phyloP scores from a whole-genome alignment of 129 eudicot genomes.

The Apium graveolens region DNA sequence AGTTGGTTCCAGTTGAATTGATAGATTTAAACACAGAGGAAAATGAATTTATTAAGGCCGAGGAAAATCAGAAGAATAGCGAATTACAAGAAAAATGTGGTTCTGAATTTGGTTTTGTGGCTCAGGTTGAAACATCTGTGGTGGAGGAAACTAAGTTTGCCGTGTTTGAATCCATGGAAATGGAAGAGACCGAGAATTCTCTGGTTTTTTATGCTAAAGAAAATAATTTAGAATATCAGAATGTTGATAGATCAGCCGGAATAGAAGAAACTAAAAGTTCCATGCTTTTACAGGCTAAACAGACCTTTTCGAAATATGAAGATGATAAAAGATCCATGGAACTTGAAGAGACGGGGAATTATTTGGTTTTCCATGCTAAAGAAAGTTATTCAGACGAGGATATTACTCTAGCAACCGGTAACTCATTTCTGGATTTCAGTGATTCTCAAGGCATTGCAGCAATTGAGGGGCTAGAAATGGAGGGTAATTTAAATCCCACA shows the following conservation, averaged over 20 bases:
- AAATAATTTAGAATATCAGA: neutral
- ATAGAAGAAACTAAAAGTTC: neutral
- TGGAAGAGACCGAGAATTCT: conserved; percentile 11
- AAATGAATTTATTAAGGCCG: conserved; percentile 6
- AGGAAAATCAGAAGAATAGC: conserved; percentile 28
- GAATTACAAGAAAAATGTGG: conserved; percentile 22
- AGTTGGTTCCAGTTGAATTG: conserved; percentile 63
- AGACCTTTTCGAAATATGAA: neutral
- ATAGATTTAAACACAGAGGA: conserved; percentile 38
- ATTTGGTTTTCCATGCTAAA: neutral
- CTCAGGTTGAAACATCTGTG: conserved; percentile 14
- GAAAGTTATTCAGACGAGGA: conserved; percentile 12
- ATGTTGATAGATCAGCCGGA: neutral
- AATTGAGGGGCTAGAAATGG: conserved; percentile 23
- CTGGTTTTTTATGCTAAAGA: conserved; percentile 11
- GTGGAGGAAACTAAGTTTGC: conserved; percentile 29
- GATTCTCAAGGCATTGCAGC: conserved; percentile 23
- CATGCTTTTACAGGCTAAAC: neutral
- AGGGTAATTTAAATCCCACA: conserved; percentile 23
- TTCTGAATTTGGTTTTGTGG: conserved; percentile 16
- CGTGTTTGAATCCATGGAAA: conserved; percentile 50
- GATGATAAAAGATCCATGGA: conserved; percentile 38
- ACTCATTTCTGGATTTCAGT: conserved; percentile 16
- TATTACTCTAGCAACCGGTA: conserved; percentile 14
- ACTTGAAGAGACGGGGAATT: neutral